Conservation (phyloP, 1,284 basidiomycete species). For the Cryptococcus sp. region DNA sequence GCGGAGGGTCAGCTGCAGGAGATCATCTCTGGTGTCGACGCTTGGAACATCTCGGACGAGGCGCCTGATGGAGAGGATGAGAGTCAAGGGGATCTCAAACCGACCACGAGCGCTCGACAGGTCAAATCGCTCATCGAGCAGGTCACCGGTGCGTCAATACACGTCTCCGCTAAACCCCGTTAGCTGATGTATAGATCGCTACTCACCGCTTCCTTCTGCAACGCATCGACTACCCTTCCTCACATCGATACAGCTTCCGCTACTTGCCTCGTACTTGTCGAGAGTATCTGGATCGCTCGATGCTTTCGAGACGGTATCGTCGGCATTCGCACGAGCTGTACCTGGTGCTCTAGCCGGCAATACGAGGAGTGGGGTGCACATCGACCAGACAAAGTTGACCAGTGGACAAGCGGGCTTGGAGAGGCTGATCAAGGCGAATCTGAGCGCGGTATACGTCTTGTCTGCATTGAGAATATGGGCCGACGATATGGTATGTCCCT, state of each 20-base stretch:
- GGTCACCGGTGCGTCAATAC: slow-evolving; percentile 63
- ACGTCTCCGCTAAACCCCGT: too few relatives aligned
- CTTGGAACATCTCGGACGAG: slow-evolving; percentile 80
- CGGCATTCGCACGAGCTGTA: slow-evolving; percentile 78
- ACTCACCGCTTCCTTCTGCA: slow-evolving; percentile 74
- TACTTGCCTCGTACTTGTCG: slow-evolving; percentile 68
- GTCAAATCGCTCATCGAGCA: slow-evolving; percentile 80
- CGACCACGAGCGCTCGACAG: slow-evolving; percentile 70
- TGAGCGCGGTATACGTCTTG: slow-evolving; percentile 68
- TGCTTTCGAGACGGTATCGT: slow-evolving; percentile 86
- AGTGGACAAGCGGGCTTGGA: slow-evolving; percentile 72
- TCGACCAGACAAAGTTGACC: slow-evolving; percentile 56
- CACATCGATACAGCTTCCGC: slow-evolving; percentile 73
- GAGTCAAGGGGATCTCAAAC: slow-evolving; percentile 44
- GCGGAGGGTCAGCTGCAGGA: slow-evolving; percentile 59
- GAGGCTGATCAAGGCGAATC: slow-evolving; percentile 70
- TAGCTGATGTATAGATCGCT: slow-evolving; percentile 64
- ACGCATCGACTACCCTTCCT: slow-evolving; percentile 76
- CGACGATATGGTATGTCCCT: slow-evolving; percentile 66
- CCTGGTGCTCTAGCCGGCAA: slow-evolving; percentile 67
- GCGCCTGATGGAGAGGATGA: slow-evolving; percentile 53
- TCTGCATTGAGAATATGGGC: slow-evolving; percentile 69
- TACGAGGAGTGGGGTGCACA: slow-evolving; percentile 49
- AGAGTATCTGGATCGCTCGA: slow-evolving; percentile 80
- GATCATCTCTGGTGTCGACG: slow-evolving; percentile 71